Percentiles rank a stretch among this genome's conserved stretches.
Conservation (phyloP, 2,329 filamentous ascomycete genomes). For the Sarocladium brachiariae region DNA sequence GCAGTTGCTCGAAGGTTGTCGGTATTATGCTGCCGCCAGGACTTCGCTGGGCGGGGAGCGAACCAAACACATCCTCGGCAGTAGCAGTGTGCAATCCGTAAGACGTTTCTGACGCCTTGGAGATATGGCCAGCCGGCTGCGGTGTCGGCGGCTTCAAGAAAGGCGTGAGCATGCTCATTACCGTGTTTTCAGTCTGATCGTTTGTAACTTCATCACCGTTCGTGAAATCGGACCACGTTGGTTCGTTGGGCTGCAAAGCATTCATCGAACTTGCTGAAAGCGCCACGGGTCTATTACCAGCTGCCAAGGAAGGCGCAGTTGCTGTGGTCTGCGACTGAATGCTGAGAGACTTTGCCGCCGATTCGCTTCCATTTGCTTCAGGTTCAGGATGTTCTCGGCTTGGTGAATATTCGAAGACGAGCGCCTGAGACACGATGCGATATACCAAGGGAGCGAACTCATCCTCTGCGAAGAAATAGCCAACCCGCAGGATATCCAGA, state of each 20-base stretch:
- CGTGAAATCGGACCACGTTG: not conserved
- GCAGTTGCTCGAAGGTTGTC: constrained; percentile 32
- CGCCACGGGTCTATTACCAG: not conserved
- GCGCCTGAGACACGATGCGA: constrained; percentile 19
- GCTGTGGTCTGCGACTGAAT: not conserved
- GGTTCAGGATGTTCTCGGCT: not conserved
- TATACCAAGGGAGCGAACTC: constrained; percentile 30
- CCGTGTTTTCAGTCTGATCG: constrained; percentile 24
- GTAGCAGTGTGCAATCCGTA: constrained; percentile 50
- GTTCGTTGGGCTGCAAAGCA: not conserved
- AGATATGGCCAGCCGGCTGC: constrained; percentile 23
- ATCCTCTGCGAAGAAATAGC: constrained; percentile 39
- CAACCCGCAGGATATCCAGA: constrained; percentile 42
- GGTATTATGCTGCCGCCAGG: constrained; percentile 22
- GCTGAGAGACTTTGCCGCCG: not conserved
- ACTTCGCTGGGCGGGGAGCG: constrained; percentile 26
- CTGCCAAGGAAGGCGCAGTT: not conserved
- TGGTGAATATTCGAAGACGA: constrained; percentile 28
- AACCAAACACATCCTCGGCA: constrained; percentile 43
- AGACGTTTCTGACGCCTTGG: constrained; percentile 30
- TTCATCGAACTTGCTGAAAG: not conserved
- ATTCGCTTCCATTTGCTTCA: not conserved
- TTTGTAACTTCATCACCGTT: constrained; percentile 12
- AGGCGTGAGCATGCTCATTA: constrained; percentile 41
- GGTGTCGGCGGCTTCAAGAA: constrained; percentile 41